A percentile compares a stretch with the other conserved stretches of the same genome.
Conservation (phyloP, 2,329 filamentous ascomycete species). For the Fusarium tjaetaba region DNA sequence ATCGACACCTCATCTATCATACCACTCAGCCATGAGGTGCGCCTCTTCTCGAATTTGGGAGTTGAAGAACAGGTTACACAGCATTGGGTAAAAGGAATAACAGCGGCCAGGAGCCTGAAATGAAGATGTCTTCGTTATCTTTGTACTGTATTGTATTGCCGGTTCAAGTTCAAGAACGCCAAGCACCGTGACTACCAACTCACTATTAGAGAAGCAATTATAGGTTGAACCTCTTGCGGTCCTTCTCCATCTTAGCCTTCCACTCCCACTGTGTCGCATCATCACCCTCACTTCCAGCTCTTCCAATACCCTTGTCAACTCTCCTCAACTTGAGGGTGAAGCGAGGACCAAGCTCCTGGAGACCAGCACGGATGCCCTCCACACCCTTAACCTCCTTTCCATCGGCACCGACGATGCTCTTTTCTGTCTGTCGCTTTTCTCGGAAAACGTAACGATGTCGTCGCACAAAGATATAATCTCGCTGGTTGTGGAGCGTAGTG, state of each 20-base stretch:
- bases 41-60: not conserved
- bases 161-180: conserved; percentile 27
- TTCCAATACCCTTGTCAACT: conserved; percentile 86
- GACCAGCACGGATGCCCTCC: conserved; percentile 83
- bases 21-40: not conserved
- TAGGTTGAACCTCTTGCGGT: conserved; percentile 91
- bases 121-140: not conserved
- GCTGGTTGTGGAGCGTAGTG: conserved; percentile 91
- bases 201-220: conserved; percentile 52
- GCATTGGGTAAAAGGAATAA: not conserved
- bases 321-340: conserved; percentile 84
- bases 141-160: conserved; percentile 10
- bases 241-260: conserved; percentile 95
- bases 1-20: not conserved
- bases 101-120: not conserved
- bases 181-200: conserved; percentile 4
- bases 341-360: conserved; percentile 88
- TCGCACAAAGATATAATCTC: conserved; percentile 94
- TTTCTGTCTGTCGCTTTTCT: conserved; percentile 87
- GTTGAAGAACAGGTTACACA: not conserved
- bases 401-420: conserved; percentile 82
- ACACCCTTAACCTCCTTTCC: conserved; percentile 86
- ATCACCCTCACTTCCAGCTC: conserved; percentile 73
- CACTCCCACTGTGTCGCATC: conserved; percentile 93
- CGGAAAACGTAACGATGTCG: conserved; percentile 93